Evolutionary conservation across 2,329 filamentous ascomycete genomes (phyloP).

Genomic region (Microsporum ferrugineum): DNA sequence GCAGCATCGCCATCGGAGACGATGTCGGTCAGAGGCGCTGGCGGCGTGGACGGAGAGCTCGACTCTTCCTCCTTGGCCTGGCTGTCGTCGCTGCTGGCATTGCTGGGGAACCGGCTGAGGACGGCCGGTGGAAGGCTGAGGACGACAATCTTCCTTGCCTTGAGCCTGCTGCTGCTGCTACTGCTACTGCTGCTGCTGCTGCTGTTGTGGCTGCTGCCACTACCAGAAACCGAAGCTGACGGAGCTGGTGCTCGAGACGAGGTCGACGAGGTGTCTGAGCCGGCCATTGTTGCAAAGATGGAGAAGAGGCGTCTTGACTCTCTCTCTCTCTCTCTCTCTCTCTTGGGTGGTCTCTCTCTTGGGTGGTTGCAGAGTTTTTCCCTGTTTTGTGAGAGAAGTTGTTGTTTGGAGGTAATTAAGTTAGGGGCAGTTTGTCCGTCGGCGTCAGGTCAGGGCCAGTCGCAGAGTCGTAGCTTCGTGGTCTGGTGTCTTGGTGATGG

Average conservation of each 20-base stretch:
- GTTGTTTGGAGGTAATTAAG: not conserved
- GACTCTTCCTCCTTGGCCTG: conserved; percentile 21
- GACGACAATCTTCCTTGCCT: conserved; percentile 23
- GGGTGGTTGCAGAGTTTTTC: not conserved
- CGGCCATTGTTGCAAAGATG: not conserved
- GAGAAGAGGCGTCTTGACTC: not conserved
- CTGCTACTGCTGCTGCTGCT: too few species aligned
- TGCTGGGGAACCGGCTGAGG: conserved; percentile 26
- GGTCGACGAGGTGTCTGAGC: not conserved
- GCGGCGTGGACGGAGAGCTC: conserved; percentile 26
- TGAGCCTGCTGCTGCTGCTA: not conserved
- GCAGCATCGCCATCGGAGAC: conserved; percentile 26
- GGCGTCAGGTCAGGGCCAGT: not conserved
- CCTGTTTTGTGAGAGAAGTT: not conserved
- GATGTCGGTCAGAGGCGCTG: conserved; percentile 25
- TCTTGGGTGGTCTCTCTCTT: not conserved
- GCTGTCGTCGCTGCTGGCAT: conserved; percentile 11
- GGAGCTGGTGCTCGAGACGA: conserved; percentile 16
- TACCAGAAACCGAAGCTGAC: conserved; percentile 15
- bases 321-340: not conserved
- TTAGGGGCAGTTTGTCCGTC: not conserved
- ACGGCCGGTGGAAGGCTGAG: conserved; percentile 31
- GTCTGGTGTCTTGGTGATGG: not conserved
- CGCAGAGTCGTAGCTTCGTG: not conserved
- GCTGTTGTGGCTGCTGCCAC: too few species aligned